Evolutionary conservation across 805 yeast species (phyloP).

Genomic region (Metschnikowia similis): DNA sequence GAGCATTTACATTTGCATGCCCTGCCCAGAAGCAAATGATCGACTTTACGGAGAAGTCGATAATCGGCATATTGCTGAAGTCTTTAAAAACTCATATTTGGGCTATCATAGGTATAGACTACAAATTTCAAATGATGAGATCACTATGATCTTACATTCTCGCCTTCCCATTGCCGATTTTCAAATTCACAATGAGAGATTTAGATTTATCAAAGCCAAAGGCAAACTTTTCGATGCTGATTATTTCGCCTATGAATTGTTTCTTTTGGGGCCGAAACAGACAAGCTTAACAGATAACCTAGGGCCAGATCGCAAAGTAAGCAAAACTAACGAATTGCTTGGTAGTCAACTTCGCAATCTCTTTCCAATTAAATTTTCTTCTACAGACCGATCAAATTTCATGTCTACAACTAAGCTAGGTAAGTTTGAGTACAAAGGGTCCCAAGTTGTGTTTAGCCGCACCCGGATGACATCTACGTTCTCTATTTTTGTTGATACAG

Average conservation of each 20-base stretch:
- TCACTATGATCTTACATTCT: constrained; percentile 7
- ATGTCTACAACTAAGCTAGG: constrained; percentile 8
- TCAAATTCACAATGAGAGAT: constrained; percentile 7
- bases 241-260: constrained; percentile 10
- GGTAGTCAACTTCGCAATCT: constrained; percentile 5
- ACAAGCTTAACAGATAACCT: constrained; percentile 10
- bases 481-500: constrained; percentile 6
- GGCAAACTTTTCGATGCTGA: neutral
- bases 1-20: constrained; percentile 6
- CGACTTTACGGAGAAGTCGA: constrained; percentile 11
- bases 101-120: constrained; percentile 13
- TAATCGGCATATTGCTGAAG: constrained; percentile 10
- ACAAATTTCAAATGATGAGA: constrained; percentile 5
- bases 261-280: constrained; percentile 6
- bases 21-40: constrained; percentile 13
- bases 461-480: constrained; percentile 8
- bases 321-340: constrained; percentile 7
- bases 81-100: constrained; percentile 5
- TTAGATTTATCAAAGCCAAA: constrained; percentile 8
- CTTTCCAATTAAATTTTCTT: constrained; percentile 1
- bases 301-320: constrained; percentile 9
- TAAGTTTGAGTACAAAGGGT: constrained; percentile 4
- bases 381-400: constrained; percentile 5
- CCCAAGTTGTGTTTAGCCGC: constrained; percentile 10
- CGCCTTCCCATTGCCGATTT: constrained; percentile 13